Evolutionary conservation across 805 yeast species (phyloP), one percentile per base, ranked within the genome.

Genomic region (Nakazawaea ernobii): DNA sequence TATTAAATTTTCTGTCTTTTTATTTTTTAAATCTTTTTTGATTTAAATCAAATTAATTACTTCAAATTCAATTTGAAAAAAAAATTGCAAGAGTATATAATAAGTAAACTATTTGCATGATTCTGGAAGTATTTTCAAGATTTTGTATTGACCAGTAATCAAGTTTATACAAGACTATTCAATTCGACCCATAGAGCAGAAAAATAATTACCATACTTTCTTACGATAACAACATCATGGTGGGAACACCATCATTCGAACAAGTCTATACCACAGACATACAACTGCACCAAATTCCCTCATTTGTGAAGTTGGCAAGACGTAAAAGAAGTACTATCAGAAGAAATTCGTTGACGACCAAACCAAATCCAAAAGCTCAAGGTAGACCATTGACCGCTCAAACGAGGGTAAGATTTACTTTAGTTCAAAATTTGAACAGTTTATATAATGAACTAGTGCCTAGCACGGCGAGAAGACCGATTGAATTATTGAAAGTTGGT

Each of bases 341-440:
- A 42, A 46, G 52, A n/a, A 59, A 51, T 24, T 32, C 35, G 6
- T 17, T 17, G 8, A 17, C 38, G 14, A 58, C 53, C 26, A 55
- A 49, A 30, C 33, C 50, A 13, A 46, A 49, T 2, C 46, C 60
- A 42, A 57, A 58, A 36, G 56, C 63, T 13, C 68, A 65, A 40
- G 71, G 71, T 6, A 54, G 71, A 29, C 77, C 79, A 10, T 58
- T 77, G 17, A 77, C 78, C 33, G 77, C 80, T 2, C 78, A 77
- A 15, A 68, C 79, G 4, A 68, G 71, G 48, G 71, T 77, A 2
- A 67, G 77, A 41, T 57, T 77, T n/a, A 68, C 80, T 0, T 51
- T 72, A 43, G 73, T 73, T 4, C 73, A 77, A 7, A 67, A 73
- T 29, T 53, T 77, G 38, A 60, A 70, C 4, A 59, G 68, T 3